A percentile compares a stretch with the other conserved stretches of the same genome.
These are phyloP conservation scores for Ophiostoma pallidulum DNA, from an alignment of 2,329 filamentous ascomycete genomes.

Conservation along the genomic window DNA sequence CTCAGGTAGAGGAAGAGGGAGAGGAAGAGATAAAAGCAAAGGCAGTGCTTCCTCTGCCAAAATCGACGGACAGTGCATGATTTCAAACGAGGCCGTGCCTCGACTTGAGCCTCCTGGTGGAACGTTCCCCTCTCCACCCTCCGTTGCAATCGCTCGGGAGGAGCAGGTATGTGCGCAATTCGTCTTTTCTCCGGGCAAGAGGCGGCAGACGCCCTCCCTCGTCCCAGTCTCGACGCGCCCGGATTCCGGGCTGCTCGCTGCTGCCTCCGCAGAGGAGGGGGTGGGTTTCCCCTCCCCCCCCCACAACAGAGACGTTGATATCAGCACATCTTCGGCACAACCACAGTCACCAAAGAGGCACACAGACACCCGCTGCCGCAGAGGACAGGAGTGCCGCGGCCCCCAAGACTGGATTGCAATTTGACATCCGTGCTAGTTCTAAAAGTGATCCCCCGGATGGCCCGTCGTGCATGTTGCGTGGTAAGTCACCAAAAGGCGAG, in stretches of 20 bases:
- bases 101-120: too few relatives aligned
- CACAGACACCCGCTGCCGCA: neutral
- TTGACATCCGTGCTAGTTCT: slow-evolving; percentile 91
- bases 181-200: slow-evolving; percentile 13
- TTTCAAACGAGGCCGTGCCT: too few relatives aligned
- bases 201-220: neutral
- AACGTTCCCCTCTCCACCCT: too few relatives aligned
- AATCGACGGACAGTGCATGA: too few relatives aligned
- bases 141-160: too few relatives aligned
- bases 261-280: slow-evolving; percentile 7
- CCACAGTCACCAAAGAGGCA: slow-evolving; percentile 70
- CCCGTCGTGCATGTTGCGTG: too few relatives aligned
- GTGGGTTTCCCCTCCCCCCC: too few relatives aligned
- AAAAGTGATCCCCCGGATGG: too few relatives aligned
- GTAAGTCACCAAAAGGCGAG: too few relatives aligned
- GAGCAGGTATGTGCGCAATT: slow-evolving; percentile 26
- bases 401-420: slow-evolving; percentile 75
- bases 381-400: neutral
- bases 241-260: slow-evolving; percentile 30
- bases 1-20: too few relatives aligned
- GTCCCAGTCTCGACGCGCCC: slow-evolving; percentile 21
- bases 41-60: too few relatives aligned
- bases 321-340: slow-evolving; percentile 99
- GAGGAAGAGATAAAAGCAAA: too few relatives aligned
- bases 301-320: slow-evolving; percentile 52